phyloP scores from a whole-genome alignment of 306 rosid species.

The Vicia faba region DNA sequence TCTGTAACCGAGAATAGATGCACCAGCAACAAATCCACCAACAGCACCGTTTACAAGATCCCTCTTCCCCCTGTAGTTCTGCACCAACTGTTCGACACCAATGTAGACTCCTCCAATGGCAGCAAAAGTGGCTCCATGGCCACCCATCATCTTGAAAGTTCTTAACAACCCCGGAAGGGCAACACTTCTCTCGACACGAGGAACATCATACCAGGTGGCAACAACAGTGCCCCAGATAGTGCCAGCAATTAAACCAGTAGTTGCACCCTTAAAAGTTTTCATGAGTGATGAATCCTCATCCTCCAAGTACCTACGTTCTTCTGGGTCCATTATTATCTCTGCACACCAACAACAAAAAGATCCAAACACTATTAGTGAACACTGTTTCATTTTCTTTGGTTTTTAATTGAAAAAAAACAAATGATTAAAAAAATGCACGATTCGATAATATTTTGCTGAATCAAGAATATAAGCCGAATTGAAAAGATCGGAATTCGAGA shows the following conservation, averaged over 20 bases:
- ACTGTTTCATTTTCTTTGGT: neutral
- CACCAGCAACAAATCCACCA: slow-evolving; percentile 95
- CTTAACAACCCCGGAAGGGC: slow-evolving; percentile 93
- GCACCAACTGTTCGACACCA: slow-evolving; percentile 86
- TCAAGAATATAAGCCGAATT: neutral
- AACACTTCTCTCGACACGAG: slow-evolving; percentile 94
- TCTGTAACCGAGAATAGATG: slow-evolving; percentile 84
- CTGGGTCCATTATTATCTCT: slow-evolving; percentile 58
- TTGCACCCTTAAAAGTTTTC: slow-evolving; percentile 89
- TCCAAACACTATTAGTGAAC: slow-evolving; percentile 9
- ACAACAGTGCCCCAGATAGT: slow-evolving; percentile 84
- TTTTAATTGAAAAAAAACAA: neutral
- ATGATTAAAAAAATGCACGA: neutral
- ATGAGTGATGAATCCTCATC: slow-evolving; percentile 68
- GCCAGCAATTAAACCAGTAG: slow-evolving; percentile 79
- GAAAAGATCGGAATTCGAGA: neutral
- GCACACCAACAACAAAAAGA: neutral
- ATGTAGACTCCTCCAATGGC: slow-evolving; percentile 97
- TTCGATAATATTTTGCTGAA: neutral
- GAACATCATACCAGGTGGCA: slow-evolving; percentile 94
- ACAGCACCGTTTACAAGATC: slow-evolving; percentile 93
- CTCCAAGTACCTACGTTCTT: slow-evolving; percentile 91
- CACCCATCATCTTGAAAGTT: slow-evolving; percentile 94
- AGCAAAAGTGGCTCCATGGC: slow-evolving; percentile 83
- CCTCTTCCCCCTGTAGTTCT: slow-evolving; percentile 80